Evolutionary conservation across 2,329 filamentous ascomycete species (phyloP).

Genomic region (Byssothecium circinans): DNA sequence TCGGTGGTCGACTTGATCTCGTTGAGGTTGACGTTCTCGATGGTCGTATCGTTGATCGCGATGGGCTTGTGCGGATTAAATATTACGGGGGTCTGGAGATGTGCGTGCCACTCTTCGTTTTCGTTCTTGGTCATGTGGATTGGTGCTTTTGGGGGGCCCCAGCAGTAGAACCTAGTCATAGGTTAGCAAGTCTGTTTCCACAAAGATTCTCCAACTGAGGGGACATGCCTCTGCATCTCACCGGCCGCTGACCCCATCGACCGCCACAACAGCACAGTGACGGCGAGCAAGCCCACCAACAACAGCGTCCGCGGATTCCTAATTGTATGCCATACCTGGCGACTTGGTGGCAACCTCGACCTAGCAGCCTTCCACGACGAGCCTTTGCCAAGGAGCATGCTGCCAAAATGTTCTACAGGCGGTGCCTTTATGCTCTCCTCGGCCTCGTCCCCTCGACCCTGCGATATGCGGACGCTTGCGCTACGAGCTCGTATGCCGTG

Average conservation of each 20-base stretch:
- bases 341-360: slow-evolving; percentile 74
- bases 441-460: slow-evolving; percentile 29
- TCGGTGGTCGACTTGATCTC: slow-evolving; percentile 77
- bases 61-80: slow-evolving; percentile 94
- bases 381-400: slow-evolving; percentile 88
- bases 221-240: slow-evolving; percentile 81
- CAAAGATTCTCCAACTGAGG: not conserved
- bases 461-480: slow-evolving; percentile 36
- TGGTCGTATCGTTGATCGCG: slow-evolving; percentile 77
- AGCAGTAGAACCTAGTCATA: slow-evolving; percentile 86
- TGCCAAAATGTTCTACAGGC: slow-evolving; percentile 16
- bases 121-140: slow-evolving; percentile 95
- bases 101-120: slow-evolving; percentile 82
- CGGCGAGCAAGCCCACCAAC: slow-evolving; percentile 67
- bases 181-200: slow-evolving; percentile 24
- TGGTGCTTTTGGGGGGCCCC: slow-evolving; percentile 90
- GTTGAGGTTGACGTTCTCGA: slow-evolving; percentile 83
- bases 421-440: slow-evolving; percentile 28
- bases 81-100: slow-evolving; percentile 87
- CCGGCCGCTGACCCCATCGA: slow-evolving; percentile 77
- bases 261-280: slow-evolving; percentile 84
- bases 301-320: slow-evolving; percentile 78
- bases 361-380: slow-evolving; percentile 90
- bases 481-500: slow-evolving; percentile 32
- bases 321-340: slow-evolving; percentile 64